phyloP scores from a whole-genome alignment of 148 eudicot species.

The Camellia sinensis region DNA sequence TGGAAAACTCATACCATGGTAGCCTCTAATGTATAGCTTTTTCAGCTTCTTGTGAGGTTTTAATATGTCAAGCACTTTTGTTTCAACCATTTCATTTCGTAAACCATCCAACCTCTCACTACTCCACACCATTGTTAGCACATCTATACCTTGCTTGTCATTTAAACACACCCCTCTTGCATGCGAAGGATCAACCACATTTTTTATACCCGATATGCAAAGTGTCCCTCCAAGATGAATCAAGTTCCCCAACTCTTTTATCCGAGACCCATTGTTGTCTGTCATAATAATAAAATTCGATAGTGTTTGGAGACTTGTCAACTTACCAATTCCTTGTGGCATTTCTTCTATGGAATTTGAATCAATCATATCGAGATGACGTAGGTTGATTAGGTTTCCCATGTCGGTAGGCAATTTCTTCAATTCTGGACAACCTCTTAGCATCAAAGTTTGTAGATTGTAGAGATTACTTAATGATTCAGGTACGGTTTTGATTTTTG shows the following conservation, averaged over 20 bases:
- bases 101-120: background rate
- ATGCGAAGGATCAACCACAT: background rate
- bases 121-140: slow-evolving; percentile 12
- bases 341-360: slow-evolving; percentile 1
- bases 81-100: background rate
- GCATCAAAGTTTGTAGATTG: slow-evolving; percentile 14
- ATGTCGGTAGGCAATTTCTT: background rate
- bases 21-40: slow-evolving; percentile 3
- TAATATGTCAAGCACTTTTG: slow-evolving; percentile 10
- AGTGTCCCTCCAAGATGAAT: slow-evolving; percentile 17
- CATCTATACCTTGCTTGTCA: slow-evolving; percentile 10
- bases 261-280: background rate
- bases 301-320: slow-evolving; percentile 15
- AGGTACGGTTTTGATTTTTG: background rate
- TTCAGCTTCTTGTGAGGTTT: slow-evolving; percentile 12
- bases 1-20: slow-evolving; percentile 8
- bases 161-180: slow-evolving; percentile 6
- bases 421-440: background rate
- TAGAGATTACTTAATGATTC: slow-evolving; percentile 13
- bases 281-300: slow-evolving; percentile 13
- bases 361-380: slow-evolving; percentile 10
- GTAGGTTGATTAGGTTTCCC: slow-evolving; percentile 2
- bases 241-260: slow-evolving; percentile 10
- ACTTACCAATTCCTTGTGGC: slow-evolving; percentile 12
- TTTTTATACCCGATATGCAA: slow-evolving; percentile 10